Evolutionary conservation across 2,329 filamentous ascomycete genomes (phyloP), one percentile per base, ranked within the genome.

Genomic region (Aspergillus cejpii): DNA sequence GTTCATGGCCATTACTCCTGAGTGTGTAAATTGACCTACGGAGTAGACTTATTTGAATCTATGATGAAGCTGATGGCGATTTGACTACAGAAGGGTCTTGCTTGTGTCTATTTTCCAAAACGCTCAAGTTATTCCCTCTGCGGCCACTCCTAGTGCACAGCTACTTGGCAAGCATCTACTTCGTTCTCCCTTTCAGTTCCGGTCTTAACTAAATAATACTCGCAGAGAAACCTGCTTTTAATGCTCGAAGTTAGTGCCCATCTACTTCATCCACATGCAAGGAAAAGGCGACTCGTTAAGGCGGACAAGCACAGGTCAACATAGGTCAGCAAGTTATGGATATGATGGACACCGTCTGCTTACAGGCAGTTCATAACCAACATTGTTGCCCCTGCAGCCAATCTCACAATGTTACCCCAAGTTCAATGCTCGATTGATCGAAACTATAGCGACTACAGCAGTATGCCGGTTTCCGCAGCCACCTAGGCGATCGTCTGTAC

Each of bases 241-340:
- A 24, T 24, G 23, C 23, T 24, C 23, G 8, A 24, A 24, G 23
- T 24, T 24, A 8, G 23, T 24, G 23, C 23, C 4, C n/a, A n/a
- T n/a, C n/a, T n/a, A n/a, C n/a, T n/a, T n/a, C n/a, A n/a, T n/a
- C n/a, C n/a, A n/a, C n/a, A n/a, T n/a, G n/a, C n/a, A n/a, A n/a
- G n/a, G n/a, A n/a, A n/a, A n/a, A n/a, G n/a, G n/a, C n/a, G n/a
- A n/a, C n/a, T n/a, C n/a, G n/a, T n/a, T n/a, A n/a, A n/a, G n/a
- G n/a, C n/a, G n/a, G n/a, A n/a, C 21, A 19, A 34, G 45, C 45
- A 42, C 40, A 41, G 33, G 41, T 41, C 41, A 44, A 33, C 26
- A 15, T 24, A 33, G 17, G 27, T 45, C 29, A 44, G 28, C 34
- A 41, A 28, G 38, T 34, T 20, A 45, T 14, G 38, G 33, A 38